These are phyloP conservation scores for Capronia americana DNA, from an alignment of 2,329 filamentous ascomycete species.

Conservation along the genomic window DNA sequence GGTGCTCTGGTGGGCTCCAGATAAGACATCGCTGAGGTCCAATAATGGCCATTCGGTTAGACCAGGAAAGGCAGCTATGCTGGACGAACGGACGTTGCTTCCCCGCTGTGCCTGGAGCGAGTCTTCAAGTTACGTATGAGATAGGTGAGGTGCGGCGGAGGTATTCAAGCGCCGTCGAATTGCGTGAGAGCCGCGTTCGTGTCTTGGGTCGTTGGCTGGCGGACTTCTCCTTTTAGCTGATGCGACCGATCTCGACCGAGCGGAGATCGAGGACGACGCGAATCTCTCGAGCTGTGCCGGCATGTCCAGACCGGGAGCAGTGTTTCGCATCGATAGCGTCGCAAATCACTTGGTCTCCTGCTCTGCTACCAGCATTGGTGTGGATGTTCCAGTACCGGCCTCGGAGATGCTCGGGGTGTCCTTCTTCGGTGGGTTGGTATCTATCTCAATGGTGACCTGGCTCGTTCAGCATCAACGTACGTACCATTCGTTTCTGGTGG, in stretches of 20 bases:
- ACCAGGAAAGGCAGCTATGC: slow-evolving; percentile 33
- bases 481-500: not conserved
- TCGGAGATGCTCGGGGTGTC: slow-evolving; percentile 38
- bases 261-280: not conserved
- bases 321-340: not conserved
- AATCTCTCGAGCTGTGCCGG: not conserved
- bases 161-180: slow-evolving; percentile 1
- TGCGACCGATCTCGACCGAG: not conserved
- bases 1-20: slow-evolving; percentile 27
- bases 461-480: slow-evolving; percentile 18
- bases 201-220: slow-evolving; percentile 12
- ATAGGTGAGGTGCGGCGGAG: slow-evolving; percentile 7
- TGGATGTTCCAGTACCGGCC: slow-evolving; percentile 21
- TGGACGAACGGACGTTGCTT: slow-evolving; percentile 33
- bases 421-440: slow-evolving; percentile 53
- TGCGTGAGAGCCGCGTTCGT: slow-evolving; percentile 14
- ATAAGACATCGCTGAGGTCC: slow-evolving; percentile 30
- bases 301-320: not conserved
- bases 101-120: slow-evolving; percentile 24
- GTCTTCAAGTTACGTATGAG: slow-evolving; percentile 28
- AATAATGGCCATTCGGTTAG: slow-evolving; percentile 29
- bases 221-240: slow-evolving; percentile 32
- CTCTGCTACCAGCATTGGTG: slow-evolving; percentile 16
- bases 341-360: not conserved
- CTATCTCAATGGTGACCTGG: slow-evolving; percentile 47